These are phyloP conservation scores for Aureoboletus auriporus DNA, from an alignment of 768 basidiomycete species.

Conservation along the genomic window DNA sequence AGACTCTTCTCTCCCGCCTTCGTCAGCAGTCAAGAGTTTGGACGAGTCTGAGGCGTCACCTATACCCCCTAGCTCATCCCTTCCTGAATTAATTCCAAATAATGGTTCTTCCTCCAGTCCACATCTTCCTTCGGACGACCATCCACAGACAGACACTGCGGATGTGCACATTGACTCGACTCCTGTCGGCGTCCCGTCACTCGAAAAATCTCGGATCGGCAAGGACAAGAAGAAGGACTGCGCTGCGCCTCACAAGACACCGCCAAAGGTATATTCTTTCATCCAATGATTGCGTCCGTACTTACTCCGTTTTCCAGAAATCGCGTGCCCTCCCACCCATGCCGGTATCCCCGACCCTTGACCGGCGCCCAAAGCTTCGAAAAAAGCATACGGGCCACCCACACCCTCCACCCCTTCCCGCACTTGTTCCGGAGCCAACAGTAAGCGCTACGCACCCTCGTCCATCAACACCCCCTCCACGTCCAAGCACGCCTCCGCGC, in stretches of 20 bases:
- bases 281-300: background rate
- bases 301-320: conserved; percentile 27
- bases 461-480: conserved; percentile 34
- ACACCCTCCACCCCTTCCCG: conserved; percentile 17
- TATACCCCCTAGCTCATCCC: conserved; percentile 34
- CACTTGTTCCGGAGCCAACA: conserved; percentile 25
- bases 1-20: conserved; percentile 19
- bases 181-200: conserved; percentile 7
- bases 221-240: conserved; percentile 19
- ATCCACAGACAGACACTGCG: conserved; percentile 13
- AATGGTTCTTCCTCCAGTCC: conserved; percentile 68
- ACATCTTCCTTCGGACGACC: conserved; percentile 33
- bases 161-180: conserved; percentile 16
- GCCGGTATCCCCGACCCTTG: conserved; percentile 45
- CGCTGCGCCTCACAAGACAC: conserved; percentile 21
- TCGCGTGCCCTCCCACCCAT: conserved; percentile 37
- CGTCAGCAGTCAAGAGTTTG: conserved; percentile 20
- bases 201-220: conserved; percentile 5
- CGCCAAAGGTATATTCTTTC: conserved; percentile 20
- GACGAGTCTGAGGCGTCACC: conserved; percentile 26
- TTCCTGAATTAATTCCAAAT: conserved; percentile 65
- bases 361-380: conserved; percentile 28
- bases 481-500: conserved; percentile 38
- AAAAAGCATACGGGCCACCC: conserved; percentile 18
- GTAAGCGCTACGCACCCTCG: conserved; percentile 15